Evolutionary conservation across 169 alveolate genomes (phyloP).

Genomic region (Plasmodium falciparum): DNA sequence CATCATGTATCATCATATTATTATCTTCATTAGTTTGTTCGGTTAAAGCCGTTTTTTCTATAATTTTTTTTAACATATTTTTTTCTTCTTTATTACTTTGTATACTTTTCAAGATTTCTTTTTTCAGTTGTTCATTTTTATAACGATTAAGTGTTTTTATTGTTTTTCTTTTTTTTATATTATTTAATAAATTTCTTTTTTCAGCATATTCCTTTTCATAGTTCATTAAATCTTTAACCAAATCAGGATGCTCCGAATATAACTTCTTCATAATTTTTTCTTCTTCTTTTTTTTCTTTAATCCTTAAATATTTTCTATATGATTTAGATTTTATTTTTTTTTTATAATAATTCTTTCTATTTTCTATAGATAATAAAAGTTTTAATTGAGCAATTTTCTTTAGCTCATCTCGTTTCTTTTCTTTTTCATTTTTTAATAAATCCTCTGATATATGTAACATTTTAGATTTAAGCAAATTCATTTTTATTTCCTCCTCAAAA

Average conservation of each 20-base stretch:
- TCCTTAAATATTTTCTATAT: constrained; percentile 32
- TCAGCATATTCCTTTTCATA: constrained; percentile 73
- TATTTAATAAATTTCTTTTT: constrained; percentile 58
- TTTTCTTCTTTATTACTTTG: constrained; percentile 61
- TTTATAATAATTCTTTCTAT: constrained; percentile 14
- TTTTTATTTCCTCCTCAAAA: constrained; percentile 54
- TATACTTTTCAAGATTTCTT: constrained; percentile 34
- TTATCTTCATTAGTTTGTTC: background rate
- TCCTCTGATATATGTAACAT: constrained; percentile 49
- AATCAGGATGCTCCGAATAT: constrained; percentile 31
- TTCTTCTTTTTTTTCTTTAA: constrained; percentile 61
- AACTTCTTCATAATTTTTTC: constrained; percentile 27
- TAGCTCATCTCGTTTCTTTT: constrained; percentile 37
- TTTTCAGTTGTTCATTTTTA: constrained; percentile 55
- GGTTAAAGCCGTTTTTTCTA: constrained; percentile 22
- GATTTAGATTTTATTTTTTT: constrained; percentile 61
- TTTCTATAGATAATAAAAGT: constrained; percentile 17
- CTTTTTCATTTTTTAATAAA: constrained; percentile 32
- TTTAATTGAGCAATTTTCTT: constrained; percentile 38
- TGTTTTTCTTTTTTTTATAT: constrained; percentile 57
- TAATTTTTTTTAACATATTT: constrained; percentile 24
- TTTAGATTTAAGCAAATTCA: constrained; percentile 25
- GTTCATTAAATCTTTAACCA: constrained; percentile 6
- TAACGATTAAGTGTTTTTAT: constrained; percentile 36
- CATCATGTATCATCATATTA: background rate